Percentiles rank a stretch among this genome's conserved stretches.
Conservation (phyloP, 1,139 yeast species). For the Keqinozyma sinolaborantium region DNA sequence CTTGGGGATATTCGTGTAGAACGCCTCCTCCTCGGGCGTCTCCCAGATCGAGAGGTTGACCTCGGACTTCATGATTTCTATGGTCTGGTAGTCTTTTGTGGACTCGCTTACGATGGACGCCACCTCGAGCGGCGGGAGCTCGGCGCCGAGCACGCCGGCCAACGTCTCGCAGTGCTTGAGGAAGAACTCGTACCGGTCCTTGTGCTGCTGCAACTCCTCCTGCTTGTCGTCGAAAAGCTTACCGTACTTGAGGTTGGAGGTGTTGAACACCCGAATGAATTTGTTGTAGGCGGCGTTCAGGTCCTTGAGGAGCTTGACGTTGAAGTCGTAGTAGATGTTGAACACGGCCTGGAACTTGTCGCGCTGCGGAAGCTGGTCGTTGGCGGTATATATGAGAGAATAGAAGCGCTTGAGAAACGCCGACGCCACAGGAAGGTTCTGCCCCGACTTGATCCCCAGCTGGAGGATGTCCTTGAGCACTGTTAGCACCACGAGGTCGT, state of each 20-base stretch:
- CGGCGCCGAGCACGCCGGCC: constrained; percentile 34
- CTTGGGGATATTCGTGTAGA: constrained; percentile 46
- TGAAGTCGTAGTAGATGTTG: constrained; percentile 44
- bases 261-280: constrained; percentile 39
- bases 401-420: constrained; percentile 52
- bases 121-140: constrained; percentile 26
- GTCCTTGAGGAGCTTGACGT: constrained; percentile 32
- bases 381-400: constrained; percentile 12
- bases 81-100: constrained; percentile 11
- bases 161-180: constrained; percentile 41
- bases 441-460: constrained; percentile 46
- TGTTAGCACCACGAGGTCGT: constrained; percentile 41
- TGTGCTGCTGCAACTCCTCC: constrained; percentile 35
- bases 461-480: constrained; percentile 54
- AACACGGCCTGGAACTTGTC: constrained; percentile 30
- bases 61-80: constrained; percentile 20
- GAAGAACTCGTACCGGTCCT: constrained; percentile 42
- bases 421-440: constrained; percentile 43
- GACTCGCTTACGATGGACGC: constrained; percentile 16
- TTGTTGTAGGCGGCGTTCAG: constrained; percentile 32
- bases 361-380: constrained; percentile 12
- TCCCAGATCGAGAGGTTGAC: constrained; percentile 52
- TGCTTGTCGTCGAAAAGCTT: constrained; percentile 52
- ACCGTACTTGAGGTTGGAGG: constrained; percentile 66
- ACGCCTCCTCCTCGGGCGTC: constrained; percentile 56